These are phyloP conservation scores for Canna indica DNA, from an alignment of 176 grass and related monocot species.

Conservation along the genomic window DNA sequence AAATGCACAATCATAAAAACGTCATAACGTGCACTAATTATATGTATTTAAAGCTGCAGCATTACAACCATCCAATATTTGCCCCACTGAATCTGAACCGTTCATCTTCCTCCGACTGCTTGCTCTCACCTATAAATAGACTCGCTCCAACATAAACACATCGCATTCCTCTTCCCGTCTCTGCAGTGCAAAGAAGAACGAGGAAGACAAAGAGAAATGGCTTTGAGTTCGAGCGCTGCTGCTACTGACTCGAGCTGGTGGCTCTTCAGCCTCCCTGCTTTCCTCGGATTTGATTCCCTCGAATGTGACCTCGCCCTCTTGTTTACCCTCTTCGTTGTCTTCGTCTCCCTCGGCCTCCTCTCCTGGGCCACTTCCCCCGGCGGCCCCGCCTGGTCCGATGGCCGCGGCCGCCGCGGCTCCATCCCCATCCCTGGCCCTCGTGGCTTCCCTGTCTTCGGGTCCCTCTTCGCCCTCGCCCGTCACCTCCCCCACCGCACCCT, in stretches of 20 bases:
- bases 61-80: too few species aligned
- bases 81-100: too few species aligned
- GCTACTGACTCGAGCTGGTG: conserved; percentile 12
- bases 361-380: conserved; percentile 1
- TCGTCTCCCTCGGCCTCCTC: background rate
- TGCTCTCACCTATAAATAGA: too few species aligned
- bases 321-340: background rate
- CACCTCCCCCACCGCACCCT: conserved; percentile 13
- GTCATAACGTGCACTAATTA: too few species aligned
- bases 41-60: too few species aligned
- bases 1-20: too few species aligned
- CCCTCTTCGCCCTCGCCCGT: conserved; percentile 2
- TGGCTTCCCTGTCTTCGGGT: conserved; percentile 9
- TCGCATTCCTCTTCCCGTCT: too few species aligned
- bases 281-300: background rate
- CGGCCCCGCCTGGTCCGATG: background rate
- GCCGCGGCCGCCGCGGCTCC: conserved; percentile 1
- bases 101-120: too few species aligned
- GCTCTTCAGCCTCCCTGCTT: conserved; percentile 3
- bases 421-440: conserved; percentile 12
- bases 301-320: background rate
- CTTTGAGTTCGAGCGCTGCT: background rate
- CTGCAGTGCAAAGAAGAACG: too few species aligned
- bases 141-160: too few species aligned
- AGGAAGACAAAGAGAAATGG: background rate